phyloP scores from a whole-genome alignment of 805 yeast genomes.

The Hermanozyma aechmeae region DNA sequence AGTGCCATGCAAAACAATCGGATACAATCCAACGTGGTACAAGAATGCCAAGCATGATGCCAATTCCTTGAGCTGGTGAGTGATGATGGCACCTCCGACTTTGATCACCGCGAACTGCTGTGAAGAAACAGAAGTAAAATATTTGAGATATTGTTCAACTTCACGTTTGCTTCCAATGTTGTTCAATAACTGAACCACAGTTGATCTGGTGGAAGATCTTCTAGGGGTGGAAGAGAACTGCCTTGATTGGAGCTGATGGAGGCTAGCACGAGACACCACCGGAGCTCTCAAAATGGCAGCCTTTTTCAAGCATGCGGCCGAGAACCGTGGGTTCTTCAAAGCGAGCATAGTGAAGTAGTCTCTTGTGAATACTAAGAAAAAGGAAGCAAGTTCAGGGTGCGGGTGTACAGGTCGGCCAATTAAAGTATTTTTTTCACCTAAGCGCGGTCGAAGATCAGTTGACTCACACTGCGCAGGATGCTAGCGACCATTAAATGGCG shows the following conservation, averaged over 20 bases:
- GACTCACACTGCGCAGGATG: too few species aligned
- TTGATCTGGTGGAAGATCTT: slow-evolving; percentile 67
- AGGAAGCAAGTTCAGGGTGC: too few species aligned
- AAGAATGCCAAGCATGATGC: slow-evolving; percentile 94
- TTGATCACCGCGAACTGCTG: slow-evolving; percentile 98
- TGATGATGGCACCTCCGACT: slow-evolving; percentile 98
- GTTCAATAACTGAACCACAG: slow-evolving; percentile 89
- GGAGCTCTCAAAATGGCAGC: background rate
- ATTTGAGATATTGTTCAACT: slow-evolving; percentile 94
- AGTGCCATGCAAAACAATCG: slow-evolving; percentile 95
- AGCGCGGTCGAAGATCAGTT: slow-evolving; percentile 35
- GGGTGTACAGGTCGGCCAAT: slow-evolving; percentile 14
- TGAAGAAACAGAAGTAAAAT: slow-evolving; percentile 90
- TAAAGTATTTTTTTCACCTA: slow-evolving; percentile 21
- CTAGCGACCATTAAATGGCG: too few species aligned
- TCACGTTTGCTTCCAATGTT: slow-evolving; percentile 96
- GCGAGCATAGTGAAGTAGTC: background rate
- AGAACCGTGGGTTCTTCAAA: background rate
- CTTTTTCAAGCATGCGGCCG: background rate
- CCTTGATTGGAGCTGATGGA: background rate
- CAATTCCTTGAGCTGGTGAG: slow-evolving; percentile 84
- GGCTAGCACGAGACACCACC: background rate
- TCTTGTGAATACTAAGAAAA: background rate
- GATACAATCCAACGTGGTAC: slow-evolving; percentile 95
- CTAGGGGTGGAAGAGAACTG: slow-evolving; percentile 2